A percentile compares a stretch with the other conserved stretches of the same genome.
These are phyloP conservation scores for Solanum ossicruentum DNA, from an alignment of 257 asterid genomes.

Conservation along the genomic window DNA sequence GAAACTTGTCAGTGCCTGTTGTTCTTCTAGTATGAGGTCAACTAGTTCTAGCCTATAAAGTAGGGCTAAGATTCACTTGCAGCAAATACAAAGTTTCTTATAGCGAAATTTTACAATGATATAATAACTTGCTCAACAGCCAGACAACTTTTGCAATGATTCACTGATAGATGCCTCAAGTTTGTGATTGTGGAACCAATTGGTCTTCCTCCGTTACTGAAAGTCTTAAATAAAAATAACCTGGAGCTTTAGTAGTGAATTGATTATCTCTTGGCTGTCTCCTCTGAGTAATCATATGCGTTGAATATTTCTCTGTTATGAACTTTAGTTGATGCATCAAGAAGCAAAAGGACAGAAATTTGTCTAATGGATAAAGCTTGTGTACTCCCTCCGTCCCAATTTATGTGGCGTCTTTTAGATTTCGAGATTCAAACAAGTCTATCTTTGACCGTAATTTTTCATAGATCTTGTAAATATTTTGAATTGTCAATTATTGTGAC, in stretches of 20 bases:
- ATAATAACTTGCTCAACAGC: neutral
- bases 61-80: neutral
- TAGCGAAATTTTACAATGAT: neutral
- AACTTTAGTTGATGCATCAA: neutral
- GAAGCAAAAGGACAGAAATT: neutral
- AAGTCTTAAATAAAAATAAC: neutral
- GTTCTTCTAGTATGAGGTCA: neutral
- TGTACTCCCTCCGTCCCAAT: too few relatives aligned
- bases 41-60: neutral
- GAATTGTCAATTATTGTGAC: too few relatives aligned
- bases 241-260: neutral
- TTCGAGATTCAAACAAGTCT: too few relatives aligned
- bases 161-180: neutral
- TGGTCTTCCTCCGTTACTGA: neutral
- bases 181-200: neutral
- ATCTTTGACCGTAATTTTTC: too few relatives aligned
- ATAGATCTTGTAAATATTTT: too few relatives aligned
- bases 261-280: neutral
- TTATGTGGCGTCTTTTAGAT: too few relatives aligned
- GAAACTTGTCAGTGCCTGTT: neutral
- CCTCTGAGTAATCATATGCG: neutral
- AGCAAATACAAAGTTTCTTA: neutral
- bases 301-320: neutral
- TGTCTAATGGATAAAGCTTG: neutral
- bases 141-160: neutral